Evolutionary conservation across 164 flowering plant species (phyloP).

Genomic region (Berberis vulgaris): DNA sequence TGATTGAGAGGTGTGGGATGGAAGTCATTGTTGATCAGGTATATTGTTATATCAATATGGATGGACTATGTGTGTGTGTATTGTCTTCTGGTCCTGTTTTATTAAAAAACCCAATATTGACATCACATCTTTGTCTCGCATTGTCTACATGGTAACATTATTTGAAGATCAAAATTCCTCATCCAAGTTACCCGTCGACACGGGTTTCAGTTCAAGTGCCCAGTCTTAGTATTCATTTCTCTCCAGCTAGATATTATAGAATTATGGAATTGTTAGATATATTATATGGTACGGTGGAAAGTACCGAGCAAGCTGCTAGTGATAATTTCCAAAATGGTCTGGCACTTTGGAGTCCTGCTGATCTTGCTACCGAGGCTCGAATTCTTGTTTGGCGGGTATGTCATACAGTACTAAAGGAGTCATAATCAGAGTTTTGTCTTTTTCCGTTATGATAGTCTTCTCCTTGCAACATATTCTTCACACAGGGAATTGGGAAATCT

Average conservation of each 20-base stretch:
- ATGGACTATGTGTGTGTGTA: background rate
- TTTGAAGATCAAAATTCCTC: constrained; percentile 72
- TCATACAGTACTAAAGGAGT: background rate
- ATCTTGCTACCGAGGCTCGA: constrained; percentile 65
- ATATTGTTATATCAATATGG: constrained; percentile 1
- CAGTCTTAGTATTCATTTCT: constrained; percentile 80
- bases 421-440: background rate
- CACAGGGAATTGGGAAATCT: constrained; percentile 93
- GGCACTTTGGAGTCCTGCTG: constrained; percentile 66
- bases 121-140: background rate
- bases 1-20: constrained; percentile 88
- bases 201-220: constrained; percentile 92
- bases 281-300: constrained; percentile 42
- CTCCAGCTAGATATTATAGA: constrained; percentile 70
- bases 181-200: constrained; percentile 82
- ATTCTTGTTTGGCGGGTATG: constrained; percentile 93
- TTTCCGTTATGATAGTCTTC: background rate
- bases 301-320: constrained; percentile 20
- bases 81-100: background rate
- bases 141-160: background rate
- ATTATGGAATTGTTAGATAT: constrained; percentile 63
- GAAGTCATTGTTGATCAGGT: constrained; percentile 93
- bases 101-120: background rate
- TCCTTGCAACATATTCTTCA: constrained; percentile 7
- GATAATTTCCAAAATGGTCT: constrained; percentile 32